These are phyloP conservation scores for Erigeron philadelphicus DNA, from an alignment of 140 eudicot species.

Conservation along the genomic window DNA sequence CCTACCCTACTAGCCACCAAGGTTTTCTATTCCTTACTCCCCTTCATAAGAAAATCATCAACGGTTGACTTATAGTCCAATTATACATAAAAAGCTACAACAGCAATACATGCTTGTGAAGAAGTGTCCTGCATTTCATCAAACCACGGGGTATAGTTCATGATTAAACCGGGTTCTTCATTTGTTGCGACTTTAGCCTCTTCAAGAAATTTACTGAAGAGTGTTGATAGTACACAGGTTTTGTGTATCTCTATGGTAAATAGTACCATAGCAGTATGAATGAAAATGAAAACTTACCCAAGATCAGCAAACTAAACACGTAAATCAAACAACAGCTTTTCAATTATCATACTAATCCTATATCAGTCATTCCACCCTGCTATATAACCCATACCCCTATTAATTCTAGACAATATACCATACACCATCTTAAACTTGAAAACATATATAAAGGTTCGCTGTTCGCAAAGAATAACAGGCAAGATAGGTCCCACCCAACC, in stretches of 20 bases:
- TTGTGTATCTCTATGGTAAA: neutral
- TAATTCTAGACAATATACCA: neutral
- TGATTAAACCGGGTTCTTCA: neutral
- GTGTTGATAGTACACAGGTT: neutral
- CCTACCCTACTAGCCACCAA: neutral
- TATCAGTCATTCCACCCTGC: neutral
- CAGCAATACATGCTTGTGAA: slow-evolving; percentile 1
- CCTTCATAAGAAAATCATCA: neutral
- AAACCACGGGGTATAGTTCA: neutral
- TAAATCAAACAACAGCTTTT: too few species aligned
- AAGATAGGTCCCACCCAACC: too few species aligned
- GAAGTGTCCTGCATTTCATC: neutral
- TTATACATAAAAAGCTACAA: neutral
- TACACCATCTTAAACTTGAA: neutral
- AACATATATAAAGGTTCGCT: neutral
- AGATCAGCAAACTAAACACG: too few species aligned
- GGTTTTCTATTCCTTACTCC: neutral
- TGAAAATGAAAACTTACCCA: too few species aligned
- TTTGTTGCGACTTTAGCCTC: neutral
- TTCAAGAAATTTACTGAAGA: neutral
- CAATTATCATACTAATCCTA: neutral
- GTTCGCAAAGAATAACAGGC: neutral
- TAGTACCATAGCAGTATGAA: too few species aligned
- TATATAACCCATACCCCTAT: neutral
- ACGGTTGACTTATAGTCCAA: neutral